phyloP scores from a whole-genome alignment of 1,284 basidiomycete species.

The Phenoliferia sp. region DNA sequence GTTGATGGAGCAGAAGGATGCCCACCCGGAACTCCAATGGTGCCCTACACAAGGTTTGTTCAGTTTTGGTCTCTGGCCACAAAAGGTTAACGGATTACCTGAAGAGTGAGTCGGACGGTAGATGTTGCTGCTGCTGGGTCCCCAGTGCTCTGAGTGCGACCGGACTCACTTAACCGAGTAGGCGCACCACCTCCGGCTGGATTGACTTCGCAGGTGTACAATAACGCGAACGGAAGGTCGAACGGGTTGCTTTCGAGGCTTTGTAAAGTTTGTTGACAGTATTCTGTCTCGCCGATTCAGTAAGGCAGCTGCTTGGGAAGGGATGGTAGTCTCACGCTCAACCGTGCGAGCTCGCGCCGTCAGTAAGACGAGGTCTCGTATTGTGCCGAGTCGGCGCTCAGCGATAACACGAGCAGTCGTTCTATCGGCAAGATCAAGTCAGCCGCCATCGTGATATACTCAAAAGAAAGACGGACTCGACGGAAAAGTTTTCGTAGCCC shows the following conservation, averaged over 20 bases:
- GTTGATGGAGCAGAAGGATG: slow-evolving; percentile 13
- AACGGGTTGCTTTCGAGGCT: slow-evolving; percentile 24
- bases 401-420: slow-evolving; percentile 31
- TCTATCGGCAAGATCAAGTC: slow-evolving; percentile 7
- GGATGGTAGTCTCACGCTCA: slow-evolving; percentile 7
- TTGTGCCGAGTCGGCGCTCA: slow-evolving; percentile 23
- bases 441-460: slow-evolving; percentile 14
- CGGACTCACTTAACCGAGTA: not conserved
- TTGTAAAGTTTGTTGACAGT: slow-evolving; percentile 15
- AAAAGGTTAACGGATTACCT: not conserved
- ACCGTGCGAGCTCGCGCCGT: slow-evolving; percentile 28
- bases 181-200: too few relatives aligned
- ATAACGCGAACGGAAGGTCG: slow-evolving; percentile 31
- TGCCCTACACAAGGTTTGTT: slow-evolving; percentile 3
- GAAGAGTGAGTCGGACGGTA: not conserved
- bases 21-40: slow-evolving; percentile 17
- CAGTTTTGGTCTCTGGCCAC: not conserved
- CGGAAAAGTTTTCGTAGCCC: slow-evolving; percentile 26
- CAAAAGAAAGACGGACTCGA: slow-evolving; percentile 15
- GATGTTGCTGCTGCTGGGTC: not conserved
- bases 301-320: not conserved
- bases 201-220: slow-evolving; percentile 29
- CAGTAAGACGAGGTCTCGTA: slow-evolving; percentile 29
- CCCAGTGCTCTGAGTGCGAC: not conserved
- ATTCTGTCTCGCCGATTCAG: slow-evolving; percentile 14